Percentiles rank a stretch among this genome's conserved stretches.
phyloP scores from a whole-genome alignment of 495 filamentous ascomycete genomes.

The Tuber brumale region DNA sequence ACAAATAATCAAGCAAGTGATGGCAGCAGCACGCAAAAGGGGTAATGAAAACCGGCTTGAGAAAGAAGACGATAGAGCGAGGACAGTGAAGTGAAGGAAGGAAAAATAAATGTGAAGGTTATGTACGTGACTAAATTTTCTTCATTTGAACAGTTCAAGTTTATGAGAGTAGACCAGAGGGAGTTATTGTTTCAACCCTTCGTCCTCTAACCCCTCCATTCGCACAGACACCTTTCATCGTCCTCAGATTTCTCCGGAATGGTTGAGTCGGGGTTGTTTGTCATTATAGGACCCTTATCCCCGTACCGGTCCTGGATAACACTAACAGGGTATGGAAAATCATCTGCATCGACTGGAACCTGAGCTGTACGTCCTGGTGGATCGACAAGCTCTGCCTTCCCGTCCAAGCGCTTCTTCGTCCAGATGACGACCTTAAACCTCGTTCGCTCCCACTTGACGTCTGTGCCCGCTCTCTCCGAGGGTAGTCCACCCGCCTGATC shows the following conservation, averaged over 20 bases:
- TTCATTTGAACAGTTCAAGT: background rate
- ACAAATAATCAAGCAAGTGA: background rate
- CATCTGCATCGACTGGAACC: constrained; percentile 45
- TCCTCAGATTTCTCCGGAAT: constrained; percentile 59
- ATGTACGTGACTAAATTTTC: background rate
- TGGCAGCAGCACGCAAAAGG: background rate
- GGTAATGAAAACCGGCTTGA: background rate
- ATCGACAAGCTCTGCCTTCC: constrained; percentile 9
- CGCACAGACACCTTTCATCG: constrained; percentile 55
- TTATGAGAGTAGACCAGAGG: background rate
- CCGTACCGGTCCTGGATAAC: constrained; percentile 77
- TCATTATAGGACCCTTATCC: constrained; percentile 48
- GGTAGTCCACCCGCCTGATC: constrained; percentile 62
- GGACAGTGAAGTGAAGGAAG: background rate
- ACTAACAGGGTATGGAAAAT: constrained; percentile 80
- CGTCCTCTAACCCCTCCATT: constrained; percentile 61
- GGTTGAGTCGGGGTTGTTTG: constrained; percentile 46
- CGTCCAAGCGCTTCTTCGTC: constrained; percentile 50
- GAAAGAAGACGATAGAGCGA: background rate
- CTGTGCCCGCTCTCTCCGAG: constrained; percentile 54
- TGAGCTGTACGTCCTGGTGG: constrained; percentile 14
- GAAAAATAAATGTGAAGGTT: background rate
- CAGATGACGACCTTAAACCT: constrained; percentile 87
- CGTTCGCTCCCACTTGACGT: constrained; percentile 77
- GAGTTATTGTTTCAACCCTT: background rate